A percentile compares a stretch with the other conserved stretches of the same genome.
Evolutionary conservation across 2,329 filamentous ascomycete species (phyloP).

Genomic region (Rhinocladiella similis): DNA sequence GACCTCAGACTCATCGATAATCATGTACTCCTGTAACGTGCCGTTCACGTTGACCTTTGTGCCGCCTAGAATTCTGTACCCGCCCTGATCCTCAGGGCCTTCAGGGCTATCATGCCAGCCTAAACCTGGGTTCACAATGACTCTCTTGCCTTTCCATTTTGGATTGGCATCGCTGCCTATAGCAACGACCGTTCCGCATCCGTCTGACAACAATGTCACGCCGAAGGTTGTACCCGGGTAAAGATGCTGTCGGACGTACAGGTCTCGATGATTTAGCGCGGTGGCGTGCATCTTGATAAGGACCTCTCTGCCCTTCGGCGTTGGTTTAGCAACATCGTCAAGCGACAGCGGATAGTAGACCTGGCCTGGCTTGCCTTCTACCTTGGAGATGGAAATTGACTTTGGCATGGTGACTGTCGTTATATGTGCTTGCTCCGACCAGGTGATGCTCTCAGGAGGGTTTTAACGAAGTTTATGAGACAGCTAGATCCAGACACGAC

Average conservation of each 20-base stretch:
- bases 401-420: slow-evolving; percentile 39
- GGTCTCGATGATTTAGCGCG: slow-evolving; percentile 90
- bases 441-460: neutral
- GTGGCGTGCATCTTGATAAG: slow-evolving; percentile 75
- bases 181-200: slow-evolving; percentile 70
- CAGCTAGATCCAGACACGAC: neutral
- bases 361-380: slow-evolving; percentile 72
- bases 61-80: slow-evolving; percentile 68
- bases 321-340: slow-evolving; percentile 62
- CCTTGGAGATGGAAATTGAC: slow-evolving; percentile 44
- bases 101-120: slow-evolving; percentile 73
- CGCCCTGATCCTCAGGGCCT: slow-evolving; percentile 65
- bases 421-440: no score
- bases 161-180: slow-evolving; percentile 59
- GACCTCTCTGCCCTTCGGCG: slow-evolving; percentile 66
- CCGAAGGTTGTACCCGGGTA: slow-evolving; percentile 84
- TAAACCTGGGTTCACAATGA: slow-evolving; percentile 74
- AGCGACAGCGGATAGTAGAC: slow-evolving; percentile 66
- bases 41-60: slow-evolving; percentile 66
- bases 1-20: slow-evolving; percentile 69
- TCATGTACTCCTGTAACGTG: slow-evolving; percentile 72
- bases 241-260: slow-evolving; percentile 88
- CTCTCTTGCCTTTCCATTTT: slow-evolving; percentile 64
- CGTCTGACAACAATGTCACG: slow-evolving; percentile 78
- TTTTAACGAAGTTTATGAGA: neutral